Base-by-base conservation (phyloP, 208 protist species). In the Trypanosoma grayi region DNA sequence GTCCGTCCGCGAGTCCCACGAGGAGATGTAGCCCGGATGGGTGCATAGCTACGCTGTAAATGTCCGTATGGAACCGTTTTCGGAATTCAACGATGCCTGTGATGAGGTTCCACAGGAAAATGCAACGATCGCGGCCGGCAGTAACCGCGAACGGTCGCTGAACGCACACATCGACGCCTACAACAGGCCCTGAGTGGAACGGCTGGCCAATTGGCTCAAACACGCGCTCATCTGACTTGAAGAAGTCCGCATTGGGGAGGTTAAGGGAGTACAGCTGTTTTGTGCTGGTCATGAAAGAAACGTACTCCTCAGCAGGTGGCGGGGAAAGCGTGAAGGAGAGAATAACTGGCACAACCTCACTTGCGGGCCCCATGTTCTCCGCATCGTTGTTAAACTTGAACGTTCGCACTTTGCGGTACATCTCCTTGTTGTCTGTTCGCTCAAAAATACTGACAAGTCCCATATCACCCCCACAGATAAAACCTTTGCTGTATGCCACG, bases 61-160 rank as follows among this genome's bases (percentile, higher is more conserved):
- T 95, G 54, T 98, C 93, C 45, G 95, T 84, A n/a, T 61, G 55
- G 66, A 98, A 98, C 27, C 74, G 51, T 70, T 97, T 98, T 14
- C 75, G 74, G 57, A 98, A 74, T 70, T 97, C 95, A 24, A 98
- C 75, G 41, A 85, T 81, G 60, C 96, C 91, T 37, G 97, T 97
- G 28, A 97, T 68, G 77, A 97, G 96, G 75, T 99, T 98, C 96
- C 96, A 99, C 46, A 99, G 46, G 53, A 98, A 85, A 11, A 98
- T 82, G 41, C 73, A 83, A 27, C 86, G 73, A 75, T 99, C 97
- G 7, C 76, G 66, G 39, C 88, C 77, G 46, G 91, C 97, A 8
- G 97, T 98, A 11, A 91, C 97, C 20, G 98, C 79, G 20, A 98
- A 75, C 13, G 97, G 96, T 45, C 98, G 97, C 57, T 98, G 89